phyloP scores from a whole-genome alignment of 345 rosid species.

The Salix brachista region DNA sequence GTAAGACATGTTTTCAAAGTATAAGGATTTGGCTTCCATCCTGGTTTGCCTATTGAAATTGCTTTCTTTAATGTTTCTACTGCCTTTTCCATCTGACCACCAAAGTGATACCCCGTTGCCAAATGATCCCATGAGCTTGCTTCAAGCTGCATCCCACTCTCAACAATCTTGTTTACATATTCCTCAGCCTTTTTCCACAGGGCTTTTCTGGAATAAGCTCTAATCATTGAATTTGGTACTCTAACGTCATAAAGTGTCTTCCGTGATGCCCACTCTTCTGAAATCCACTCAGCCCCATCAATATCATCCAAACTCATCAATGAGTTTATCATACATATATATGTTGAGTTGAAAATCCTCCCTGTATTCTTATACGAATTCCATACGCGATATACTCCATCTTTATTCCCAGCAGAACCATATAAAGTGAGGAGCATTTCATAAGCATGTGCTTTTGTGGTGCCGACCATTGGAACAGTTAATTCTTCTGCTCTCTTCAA shows the following conservation, averaged over 20 bases:
- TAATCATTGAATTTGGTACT: constrained; percentile 43
- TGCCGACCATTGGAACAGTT: not conserved
- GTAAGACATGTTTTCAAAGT: constrained; percentile 18
- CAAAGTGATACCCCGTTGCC: constrained; percentile 35
- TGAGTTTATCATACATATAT: constrained; percentile 46
- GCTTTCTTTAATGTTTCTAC: constrained; percentile 43
- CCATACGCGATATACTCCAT: constrained; percentile 58
- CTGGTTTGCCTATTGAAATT: constrained; percentile 21
- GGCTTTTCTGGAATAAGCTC: constrained; percentile 47
- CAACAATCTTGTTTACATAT: constrained; percentile 23
- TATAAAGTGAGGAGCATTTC: constrained; percentile 44
- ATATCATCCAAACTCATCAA: constrained; percentile 51
- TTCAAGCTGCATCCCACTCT: constrained; percentile 30
- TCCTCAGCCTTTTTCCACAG: constrained; percentile 54
- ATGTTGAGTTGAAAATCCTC: constrained; percentile 37
- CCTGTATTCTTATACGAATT: constrained; percentile 35
- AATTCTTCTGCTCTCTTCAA: constrained; percentile 42
- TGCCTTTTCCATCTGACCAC: constrained; percentile 40
- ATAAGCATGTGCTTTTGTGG: constrained; percentile 30
- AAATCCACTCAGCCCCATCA: constrained; percentile 49
- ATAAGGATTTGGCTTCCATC: constrained; percentile 14
- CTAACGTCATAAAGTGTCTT: constrained; percentile 32
- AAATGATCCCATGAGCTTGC: constrained; percentile 36
- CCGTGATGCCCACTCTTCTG: constrained; percentile 52
- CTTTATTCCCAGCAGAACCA: constrained; percentile 41